phyloP scores from a whole-genome alignment of 176 grass and related monocot species.

The Pontederia paniculata region DNA sequence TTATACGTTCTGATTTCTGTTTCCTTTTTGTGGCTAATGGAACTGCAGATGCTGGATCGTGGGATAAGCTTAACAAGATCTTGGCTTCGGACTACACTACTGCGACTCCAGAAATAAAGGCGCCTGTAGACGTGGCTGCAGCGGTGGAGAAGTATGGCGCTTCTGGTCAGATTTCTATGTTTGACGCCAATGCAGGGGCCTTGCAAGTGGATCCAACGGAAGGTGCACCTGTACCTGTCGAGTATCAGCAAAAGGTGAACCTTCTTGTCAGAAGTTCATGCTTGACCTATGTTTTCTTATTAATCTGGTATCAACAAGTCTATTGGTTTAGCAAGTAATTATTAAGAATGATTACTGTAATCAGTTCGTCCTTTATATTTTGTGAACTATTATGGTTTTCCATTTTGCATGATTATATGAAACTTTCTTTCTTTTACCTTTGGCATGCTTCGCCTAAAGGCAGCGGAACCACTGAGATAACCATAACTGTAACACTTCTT shows the following conservation, averaged over 20 bases:
- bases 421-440: too few species aligned
- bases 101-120: slow-evolving; percentile 52
- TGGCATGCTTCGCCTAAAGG: too few species aligned
- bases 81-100: slow-evolving; percentile 77
- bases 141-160: slow-evolving; percentile 47
- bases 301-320: neutral
- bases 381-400: too few species aligned
- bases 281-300: neutral
- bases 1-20: slow-evolving; percentile 1
- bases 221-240: neutral
- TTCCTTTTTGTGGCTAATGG: neutral
- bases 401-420: too few species aligned
- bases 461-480: too few species aligned
- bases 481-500: too few species aligned
- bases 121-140: slow-evolving; percentile 43
- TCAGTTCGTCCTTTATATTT: too few species aligned
- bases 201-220: neutral
- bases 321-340: too few species aligned
- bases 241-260: neutral
- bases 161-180: neutral
- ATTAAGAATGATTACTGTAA: too few species aligned
- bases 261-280: neutral
- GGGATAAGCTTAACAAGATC: slow-evolving; percentile 76
- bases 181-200: neutral
- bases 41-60: slow-evolving; percentile 60